Conservation (phyloP, 2,329 filamentous ascomycete genomes). For the Blastomyces parvus region DNA sequence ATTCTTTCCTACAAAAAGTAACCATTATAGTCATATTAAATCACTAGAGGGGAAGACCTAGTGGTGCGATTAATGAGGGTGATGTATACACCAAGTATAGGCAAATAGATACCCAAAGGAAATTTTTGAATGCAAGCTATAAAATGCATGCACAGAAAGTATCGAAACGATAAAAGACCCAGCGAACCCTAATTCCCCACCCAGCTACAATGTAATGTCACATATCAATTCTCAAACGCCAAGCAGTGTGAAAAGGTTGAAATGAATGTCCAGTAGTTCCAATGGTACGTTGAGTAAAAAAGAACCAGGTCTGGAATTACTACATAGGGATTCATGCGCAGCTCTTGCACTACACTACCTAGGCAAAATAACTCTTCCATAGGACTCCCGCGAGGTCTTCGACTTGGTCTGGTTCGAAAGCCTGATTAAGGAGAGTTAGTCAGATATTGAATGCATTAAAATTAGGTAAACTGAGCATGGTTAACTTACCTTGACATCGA, state of each 20-base stretch:
- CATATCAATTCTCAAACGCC: neutral
- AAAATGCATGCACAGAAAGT: neutral
- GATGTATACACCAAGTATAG: neutral
- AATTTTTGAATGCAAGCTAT: neutral
- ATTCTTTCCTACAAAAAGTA: neutral
- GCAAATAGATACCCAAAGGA: neutral
- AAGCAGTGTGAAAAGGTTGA: neutral
- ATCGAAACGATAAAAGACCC: neutral
- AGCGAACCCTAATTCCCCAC: neutral
- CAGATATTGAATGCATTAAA: conserved; percentile 10
- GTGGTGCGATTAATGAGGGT: neutral
- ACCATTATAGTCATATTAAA: neutral
- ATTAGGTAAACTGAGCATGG: conserved; percentile 9
- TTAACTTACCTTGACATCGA: conserved; percentile 81
- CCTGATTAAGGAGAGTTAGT: conserved; percentile 39
- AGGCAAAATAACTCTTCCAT: conserved; percentile 99
- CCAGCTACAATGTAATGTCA: neutral
- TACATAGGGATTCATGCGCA: neutral
- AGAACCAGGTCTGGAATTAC: neutral
- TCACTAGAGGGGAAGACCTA: neutral
- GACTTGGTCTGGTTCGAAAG: conserved; percentile 81
- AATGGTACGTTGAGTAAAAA: no score
- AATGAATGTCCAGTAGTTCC: neutral
- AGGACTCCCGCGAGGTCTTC: conserved; percentile 93
- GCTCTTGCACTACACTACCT: neutral